Evolutionary conservation across 768 basidiomycete species (phyloP), one percentile per base, ranked within the genome.

Genomic region (Rhodocollybia butyracea): DNA sequence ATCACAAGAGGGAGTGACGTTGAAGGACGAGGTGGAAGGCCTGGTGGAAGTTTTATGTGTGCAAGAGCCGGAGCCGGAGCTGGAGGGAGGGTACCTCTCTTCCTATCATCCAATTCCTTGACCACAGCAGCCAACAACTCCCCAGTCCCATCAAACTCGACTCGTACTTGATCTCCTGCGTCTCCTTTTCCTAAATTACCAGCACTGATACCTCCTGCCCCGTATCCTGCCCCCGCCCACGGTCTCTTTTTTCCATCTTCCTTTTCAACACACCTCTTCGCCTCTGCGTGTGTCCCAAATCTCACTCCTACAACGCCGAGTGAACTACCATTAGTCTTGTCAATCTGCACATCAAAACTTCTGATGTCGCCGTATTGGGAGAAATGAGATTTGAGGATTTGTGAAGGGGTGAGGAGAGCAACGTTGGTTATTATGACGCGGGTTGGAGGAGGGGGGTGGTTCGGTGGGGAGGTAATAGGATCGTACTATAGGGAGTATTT

Each of bases 231-330:
- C 10, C 53, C 53, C 24, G 42, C 53, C 53, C 53, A 54, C 22
- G 54, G 32, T 13, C 86, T 69, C 62, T 75, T 79, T 65, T 82
- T 77, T 29, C 90, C 89, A 55, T 92, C 77, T 62, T 86, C 86
- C 47, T 74, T 77, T 56, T 78, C 78, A 22, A 89, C 76, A 57
- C 89, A 93, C 42, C 70, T 64, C 54, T 76, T 77, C 4, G 93
- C 94, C 41, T 89, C 86, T 15, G 85, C 84, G 57, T 86, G 83
- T 0, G 79, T 72, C 17, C 69, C 64, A 64, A 73, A 98, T 59
- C 80, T 82, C 59, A 98, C 79, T 64, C 82, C 83, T 39, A 92
- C 82, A 39, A 98, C 81, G 2, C 95, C 94, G 1, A 97, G 79
- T 1, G 87, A 82, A 46, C 83, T 86, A 3, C 94, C 94, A n/a